Base-by-base conservation (phyloP, 1,284 basidiomycete species). In the Naganishia cerealis region DNA sequence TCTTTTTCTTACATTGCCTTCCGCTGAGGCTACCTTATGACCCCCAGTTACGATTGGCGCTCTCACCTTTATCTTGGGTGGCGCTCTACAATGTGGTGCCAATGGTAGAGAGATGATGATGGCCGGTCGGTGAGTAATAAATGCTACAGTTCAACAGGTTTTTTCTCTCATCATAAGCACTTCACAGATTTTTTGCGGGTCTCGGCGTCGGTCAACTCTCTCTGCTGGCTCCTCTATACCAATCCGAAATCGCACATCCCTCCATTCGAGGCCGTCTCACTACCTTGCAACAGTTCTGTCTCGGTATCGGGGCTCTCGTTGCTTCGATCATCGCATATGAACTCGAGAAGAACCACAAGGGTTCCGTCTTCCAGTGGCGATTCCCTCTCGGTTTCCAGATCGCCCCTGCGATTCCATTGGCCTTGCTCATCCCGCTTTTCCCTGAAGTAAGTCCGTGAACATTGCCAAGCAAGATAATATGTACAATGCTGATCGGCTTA, bases 201-300 rank as follows among this genome's bases (percentile, higher is more conserved):
- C 50, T 4, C 82, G 87, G 80, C 26, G 82, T 83, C 66, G 86
- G 86, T 2, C 84, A 85, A 72, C 81, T 86, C 63, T 82, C 85
- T 0, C 83, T 86, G 73, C 79, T 87, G 26, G 85, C 85, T 0
- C 86, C 86, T 59, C 57, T 88, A 5, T 88, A 87, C 75, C 80
- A 82, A 70, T 78, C 78, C 15, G 86, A 88, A 77, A 87, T 88
- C 66, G 75, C 86, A 1, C 86, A 87, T 70, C 86, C 86, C 0
- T 85, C 85, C 72, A 86, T 86, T 63, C 82, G 87, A 36, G 87
- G 87, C 21, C 80, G 85, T 39, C 79, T 87, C 48, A 87, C 85
- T 1, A 87, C 86, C 1, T 79, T 87, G 29, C 87, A 87, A 77
- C 68, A 69, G 73, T 83, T 84, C 73, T 83, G 83, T 79, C 75